Evolutionary conservation across 768 basidiomycete species (phyloP), one percentile per base, ranked within the genome.

Genomic region (Amyloporia xantha): DNA sequence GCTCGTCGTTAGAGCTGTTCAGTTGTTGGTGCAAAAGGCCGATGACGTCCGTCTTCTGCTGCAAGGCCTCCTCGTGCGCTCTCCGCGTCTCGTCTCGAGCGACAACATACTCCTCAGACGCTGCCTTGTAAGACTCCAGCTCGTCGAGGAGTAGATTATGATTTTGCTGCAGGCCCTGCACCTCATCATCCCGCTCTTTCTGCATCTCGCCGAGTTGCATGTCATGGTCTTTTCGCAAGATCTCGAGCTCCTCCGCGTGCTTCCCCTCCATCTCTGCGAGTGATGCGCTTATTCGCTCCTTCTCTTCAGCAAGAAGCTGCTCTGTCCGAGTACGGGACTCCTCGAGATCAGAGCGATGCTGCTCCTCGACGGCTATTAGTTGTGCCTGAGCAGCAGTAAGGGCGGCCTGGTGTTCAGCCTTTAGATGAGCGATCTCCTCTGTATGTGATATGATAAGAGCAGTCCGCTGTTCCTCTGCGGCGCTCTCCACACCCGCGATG

Each of bases 1-100:
- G 72, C 48, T 76, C 69, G 20, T 61, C 64, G 38, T 68, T 68
- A 19, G 63, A 59, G 12, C 56, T 59, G 7, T 68, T 56, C 3
- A 91, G 64, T 46, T 81, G 72, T 49, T 72, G 61, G 54, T 85
- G 73, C 58, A 84, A 62, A 9, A 64, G 62, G 30, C 61, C 62
- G 50, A 87, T 73, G 21, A 63, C 58, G 15, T 61, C 59, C 2
- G 69, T 56, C 60, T 85, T 85, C 59, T 82, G 73, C 20, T 65
- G 64, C 26, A 86, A 46, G 1, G 71, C 69, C 28, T 66, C 62
- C 52, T 79, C 66, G 51, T 71, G 70, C 19, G 56, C 43, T 9
- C 37, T 47, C 25, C 60, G 63, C 19, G 54, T 54, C 52, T 67
- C 56, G 38, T 66, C 68, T 30, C 61, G 68, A n/a, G 67, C 60